Conservation (phyloP, 2,329 filamentous ascomycete species). For the Colletotrichum godetiae region DNA sequence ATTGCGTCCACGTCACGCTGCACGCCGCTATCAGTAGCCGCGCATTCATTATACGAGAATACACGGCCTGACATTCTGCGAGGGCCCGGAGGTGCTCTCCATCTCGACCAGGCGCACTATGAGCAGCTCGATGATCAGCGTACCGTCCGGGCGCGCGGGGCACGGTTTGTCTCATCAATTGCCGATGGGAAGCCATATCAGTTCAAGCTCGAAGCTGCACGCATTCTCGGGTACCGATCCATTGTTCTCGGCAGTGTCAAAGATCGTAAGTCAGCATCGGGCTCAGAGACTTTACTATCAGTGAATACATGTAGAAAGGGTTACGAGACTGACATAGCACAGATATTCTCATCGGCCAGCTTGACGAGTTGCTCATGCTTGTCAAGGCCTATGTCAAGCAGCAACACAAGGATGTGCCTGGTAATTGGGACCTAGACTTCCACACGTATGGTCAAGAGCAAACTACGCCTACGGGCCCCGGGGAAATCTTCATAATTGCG, state of each 20-base stretch:
- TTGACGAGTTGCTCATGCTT: conserved; percentile 47
- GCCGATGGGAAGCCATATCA: conserved; percentile 46
- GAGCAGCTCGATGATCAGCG: conserved; percentile 52
- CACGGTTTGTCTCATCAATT: conserved; percentile 45
- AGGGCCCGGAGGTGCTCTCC: conserved; percentile 61
- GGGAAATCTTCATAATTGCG: conserved; percentile 59
- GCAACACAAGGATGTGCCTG: conserved; percentile 36
- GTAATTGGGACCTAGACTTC: conserved; percentile 45
- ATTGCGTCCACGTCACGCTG: conserved; percentile 52
- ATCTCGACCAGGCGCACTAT: conserved; percentile 54
- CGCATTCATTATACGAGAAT: conserved; percentile 67
- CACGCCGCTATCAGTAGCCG: conserved; percentile 60
- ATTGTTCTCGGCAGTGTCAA: conserved; percentile 55
- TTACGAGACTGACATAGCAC: background rate
- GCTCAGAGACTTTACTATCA: too few species aligned
- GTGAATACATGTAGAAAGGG: background rate
- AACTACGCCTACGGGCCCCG: conserved; percentile 40
- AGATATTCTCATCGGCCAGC: conserved; percentile 49
- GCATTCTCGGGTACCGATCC: conserved; percentile 53
- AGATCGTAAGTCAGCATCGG: background rate
- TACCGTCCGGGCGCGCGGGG: conserved; percentile 51
- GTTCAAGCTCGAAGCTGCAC: conserved; percentile 61
- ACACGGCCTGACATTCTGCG: conserved; percentile 59
- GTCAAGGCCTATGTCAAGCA: conserved; percentile 38
- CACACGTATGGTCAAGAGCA: conserved; percentile 55